Evolutionary conservation across 495 filamentous ascomycete species (phyloP).

Genomic region (Halenospora varia): DNA sequence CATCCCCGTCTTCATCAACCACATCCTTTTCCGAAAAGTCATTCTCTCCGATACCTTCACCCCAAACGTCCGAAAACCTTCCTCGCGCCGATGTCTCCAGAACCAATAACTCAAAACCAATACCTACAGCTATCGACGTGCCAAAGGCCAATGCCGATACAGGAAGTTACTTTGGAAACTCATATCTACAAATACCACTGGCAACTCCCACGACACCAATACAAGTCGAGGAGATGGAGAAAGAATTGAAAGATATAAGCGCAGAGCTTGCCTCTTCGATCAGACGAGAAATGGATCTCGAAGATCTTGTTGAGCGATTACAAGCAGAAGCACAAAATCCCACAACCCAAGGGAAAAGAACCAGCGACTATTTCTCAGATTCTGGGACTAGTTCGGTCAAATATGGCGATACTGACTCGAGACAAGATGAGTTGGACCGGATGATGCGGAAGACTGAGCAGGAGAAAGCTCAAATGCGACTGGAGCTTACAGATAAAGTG

Average conservation of each 20-base stretch:
- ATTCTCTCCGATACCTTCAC: constrained; percentile 47
- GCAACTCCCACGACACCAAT: constrained; percentile 29
- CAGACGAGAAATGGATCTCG: constrained; percentile 90
- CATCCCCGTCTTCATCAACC: constrained; percentile 37
- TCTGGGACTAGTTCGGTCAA: constrained; percentile 84
- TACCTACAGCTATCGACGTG: constrained; percentile 32
- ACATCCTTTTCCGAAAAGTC: constrained; percentile 45
- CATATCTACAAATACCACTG: constrained; percentile 40
- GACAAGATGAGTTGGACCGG: constrained; percentile 79
- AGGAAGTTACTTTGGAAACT: constrained; percentile 38
- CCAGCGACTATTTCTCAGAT: constrained; percentile 97
- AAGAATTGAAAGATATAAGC: constrained; percentile 89
- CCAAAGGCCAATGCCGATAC: constrained; percentile 32
- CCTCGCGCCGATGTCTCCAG: constrained; percentile 26
- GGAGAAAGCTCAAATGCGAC: constrained; percentile 81
- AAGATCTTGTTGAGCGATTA: constrained; percentile 85
- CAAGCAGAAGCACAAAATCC: constrained; percentile 66
- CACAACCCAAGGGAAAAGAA: constrained; percentile 65
- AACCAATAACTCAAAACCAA: constrained; percentile 26
- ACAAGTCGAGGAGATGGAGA: constrained; percentile 76
- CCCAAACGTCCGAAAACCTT: constrained; percentile 33
- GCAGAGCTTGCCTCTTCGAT: constrained; percentile 90
- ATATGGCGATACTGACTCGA: constrained; percentile 62
- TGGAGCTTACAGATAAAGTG: constrained; percentile 76
- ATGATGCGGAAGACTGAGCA: constrained; percentile 82